Percentiles rank a stretch among this genome's conserved stretches.
These are phyloP conservation scores for Suillus sp. DNA, from an alignment of 768 basidiomycete species.

Conservation along the genomic window DNA sequence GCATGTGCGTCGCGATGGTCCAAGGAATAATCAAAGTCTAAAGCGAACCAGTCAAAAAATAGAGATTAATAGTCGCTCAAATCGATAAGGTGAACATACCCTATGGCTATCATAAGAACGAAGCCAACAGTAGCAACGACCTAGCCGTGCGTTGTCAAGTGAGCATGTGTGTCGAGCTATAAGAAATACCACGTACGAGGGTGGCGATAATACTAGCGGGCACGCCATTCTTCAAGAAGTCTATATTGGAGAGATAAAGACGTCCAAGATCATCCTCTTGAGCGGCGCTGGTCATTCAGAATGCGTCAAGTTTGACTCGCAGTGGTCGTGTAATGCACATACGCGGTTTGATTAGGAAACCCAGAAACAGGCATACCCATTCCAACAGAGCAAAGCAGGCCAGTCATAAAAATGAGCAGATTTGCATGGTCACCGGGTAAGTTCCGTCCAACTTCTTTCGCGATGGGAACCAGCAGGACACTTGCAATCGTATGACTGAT, in stretches of 20 bases:
- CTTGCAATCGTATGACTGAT: slow-evolving; percentile 98
- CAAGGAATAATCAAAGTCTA: not conserved
- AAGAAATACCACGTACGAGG: slow-evolving; percentile 49
- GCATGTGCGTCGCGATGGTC: not conserved
- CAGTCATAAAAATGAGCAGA: slow-evolving; percentile 91
- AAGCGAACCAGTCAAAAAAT: not conserved
- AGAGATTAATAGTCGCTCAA: not conserved
- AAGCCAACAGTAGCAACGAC: slow-evolving; percentile 88
- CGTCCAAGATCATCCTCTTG: slow-evolving; percentile 95
- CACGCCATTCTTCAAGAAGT: slow-evolving; percentile 93
- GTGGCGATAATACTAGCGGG: slow-evolving; percentile 93
- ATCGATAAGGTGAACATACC: slow-evolving; percentile 46
- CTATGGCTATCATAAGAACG: slow-evolving; percentile 68
- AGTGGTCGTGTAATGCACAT: slow-evolving; percentile 34
- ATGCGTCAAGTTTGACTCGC: slow-evolving; percentile 4
- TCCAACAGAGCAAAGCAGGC: slow-evolving; percentile 88
- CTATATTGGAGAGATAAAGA: slow-evolving; percentile 78
- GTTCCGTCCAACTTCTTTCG: slow-evolving; percentile 83
- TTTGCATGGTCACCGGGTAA: slow-evolving; percentile 70
- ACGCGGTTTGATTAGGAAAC: slow-evolving; percentile 99
- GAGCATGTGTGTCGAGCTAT: not conserved
- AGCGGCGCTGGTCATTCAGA: slow-evolving; percentile 59
- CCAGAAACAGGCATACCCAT: slow-evolving; percentile 99
- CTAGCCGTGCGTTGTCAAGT: slow-evolving; percentile 39
- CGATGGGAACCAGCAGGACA: slow-evolving; percentile 96